Conservation (phyloP, 805 yeast species). For the Cyberlindnera euphorbiiphila region DNA sequence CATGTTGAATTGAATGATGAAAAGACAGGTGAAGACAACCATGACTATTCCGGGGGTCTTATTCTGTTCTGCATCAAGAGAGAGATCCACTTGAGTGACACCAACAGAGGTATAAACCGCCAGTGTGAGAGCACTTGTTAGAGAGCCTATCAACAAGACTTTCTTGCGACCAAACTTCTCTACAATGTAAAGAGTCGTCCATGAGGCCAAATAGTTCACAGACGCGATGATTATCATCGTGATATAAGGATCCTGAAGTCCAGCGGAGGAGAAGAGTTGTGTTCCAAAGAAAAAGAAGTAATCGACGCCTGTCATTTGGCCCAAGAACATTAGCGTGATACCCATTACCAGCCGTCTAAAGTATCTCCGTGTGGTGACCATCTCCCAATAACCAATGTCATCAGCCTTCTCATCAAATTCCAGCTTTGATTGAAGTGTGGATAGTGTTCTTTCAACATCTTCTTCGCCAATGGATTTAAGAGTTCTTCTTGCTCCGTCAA, state of each 20-base stretch:
- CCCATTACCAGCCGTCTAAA: conserved; percentile 47
- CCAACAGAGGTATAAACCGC: conserved; percentile 47
- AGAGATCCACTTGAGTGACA: conserved; percentile 36
- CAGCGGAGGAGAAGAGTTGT: conserved; percentile 48
- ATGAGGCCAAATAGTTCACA: conserved; percentile 50
- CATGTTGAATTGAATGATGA: conserved; percentile 45
- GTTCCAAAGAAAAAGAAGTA: conserved; percentile 65
- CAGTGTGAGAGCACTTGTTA: conserved; percentile 48
- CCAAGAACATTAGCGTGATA: conserved; percentile 49
- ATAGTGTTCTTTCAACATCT: conserved; percentile 31
- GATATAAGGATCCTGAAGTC: conserved; percentile 48
- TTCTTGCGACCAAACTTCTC: conserved; percentile 46
- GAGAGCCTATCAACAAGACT: conserved; percentile 37
- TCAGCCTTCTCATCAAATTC: conserved; percentile 11
- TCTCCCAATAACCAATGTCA: conserved; percentile 44
- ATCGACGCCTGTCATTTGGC: conserved; percentile 62
- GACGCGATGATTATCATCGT: conserved; percentile 52
- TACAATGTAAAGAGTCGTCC: conserved; percentile 43
- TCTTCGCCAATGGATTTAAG: conserved; percentile 35
- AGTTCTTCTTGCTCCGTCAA: conserved; percentile 50
- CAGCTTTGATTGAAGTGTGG: conserved; percentile 6
- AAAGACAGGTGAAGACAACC: conserved; percentile 50
- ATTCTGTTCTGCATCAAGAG: conserved; percentile 19
- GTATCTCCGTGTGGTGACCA: conserved; percentile 30
- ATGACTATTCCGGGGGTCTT: conserved; percentile 44